Conservation (phyloP, 306 rosid genomes). For the Arachis stenosperma region DNA sequence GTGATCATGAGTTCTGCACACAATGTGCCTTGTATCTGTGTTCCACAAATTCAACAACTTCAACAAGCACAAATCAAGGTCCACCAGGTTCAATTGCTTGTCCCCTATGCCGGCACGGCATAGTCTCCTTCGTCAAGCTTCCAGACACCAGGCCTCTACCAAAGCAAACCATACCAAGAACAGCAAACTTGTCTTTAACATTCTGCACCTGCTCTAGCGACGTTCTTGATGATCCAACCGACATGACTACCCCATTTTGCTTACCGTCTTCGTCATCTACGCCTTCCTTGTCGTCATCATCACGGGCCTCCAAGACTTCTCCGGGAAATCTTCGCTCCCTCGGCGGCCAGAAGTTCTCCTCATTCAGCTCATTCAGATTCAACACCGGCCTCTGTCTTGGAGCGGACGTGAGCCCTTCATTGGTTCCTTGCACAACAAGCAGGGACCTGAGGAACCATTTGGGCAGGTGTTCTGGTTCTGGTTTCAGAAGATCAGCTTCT, state of each 20-base stretch:
- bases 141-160: conserved; percentile 48
- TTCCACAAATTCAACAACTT: conserved; percentile 59
- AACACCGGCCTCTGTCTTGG: conserved; percentile 65
- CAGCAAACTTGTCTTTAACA: conserved; percentile 67
- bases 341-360: conserved; percentile 72
- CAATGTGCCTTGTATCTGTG: conserved; percentile 93
- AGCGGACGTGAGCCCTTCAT: conserved; percentile 60
- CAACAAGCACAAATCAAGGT: conserved; percentile 45
- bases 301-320: conserved; percentile 45
- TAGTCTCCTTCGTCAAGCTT: conserved; percentile 81
- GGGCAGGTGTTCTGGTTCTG: conserved; percentile 57
- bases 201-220: conserved; percentile 72
- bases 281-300: conserved; percentile 15
- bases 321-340: conserved; percentile 60
- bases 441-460: conserved; percentile 48
- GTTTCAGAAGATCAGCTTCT: conserved; percentile 61
- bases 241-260: conserved; percentile 70
- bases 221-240: conserved; percentile 47
- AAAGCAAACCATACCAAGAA: conserved; percentile 49
- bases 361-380: conserved; percentile 60
- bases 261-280: conserved; percentile 39
- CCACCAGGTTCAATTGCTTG: conserved; percentile 91
- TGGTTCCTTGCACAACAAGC: conserved; percentile 53
- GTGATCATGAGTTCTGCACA: conserved; percentile 94
- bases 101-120: conserved; percentile 90